Conservation (phyloP, 352 stramenopile genomes). For the Phytophthora litchii region DNA sequence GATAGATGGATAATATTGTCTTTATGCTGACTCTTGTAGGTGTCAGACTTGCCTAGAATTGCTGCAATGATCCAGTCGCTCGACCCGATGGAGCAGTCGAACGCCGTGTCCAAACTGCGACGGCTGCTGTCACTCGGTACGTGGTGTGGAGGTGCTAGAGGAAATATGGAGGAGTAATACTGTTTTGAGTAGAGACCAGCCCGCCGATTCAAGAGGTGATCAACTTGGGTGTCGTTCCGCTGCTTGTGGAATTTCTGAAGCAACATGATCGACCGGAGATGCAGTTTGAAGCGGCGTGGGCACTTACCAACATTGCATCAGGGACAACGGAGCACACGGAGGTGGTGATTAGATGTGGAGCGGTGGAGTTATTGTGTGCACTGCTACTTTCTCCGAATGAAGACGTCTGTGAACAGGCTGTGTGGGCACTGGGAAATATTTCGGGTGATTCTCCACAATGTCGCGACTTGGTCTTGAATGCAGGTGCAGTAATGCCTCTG, state of each 20-base stretch:
- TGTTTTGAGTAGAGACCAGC: conserved; percentile 89
- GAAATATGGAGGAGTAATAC: background rate
- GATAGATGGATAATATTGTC: background rate
- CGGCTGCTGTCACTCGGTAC: conserved; percentile 96
- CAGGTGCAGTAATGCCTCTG: conserved; percentile 94
- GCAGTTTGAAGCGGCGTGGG: conserved; percentile 99
- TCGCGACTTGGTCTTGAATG: conserved; percentile 95
- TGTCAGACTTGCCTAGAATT: conserved; percentile 95
- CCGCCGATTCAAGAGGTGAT: conserved; percentile 99
- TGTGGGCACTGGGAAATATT: conserved; percentile 99
- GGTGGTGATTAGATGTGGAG: conserved; percentile 97
- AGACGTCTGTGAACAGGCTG: conserved; percentile 96
- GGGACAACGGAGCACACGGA: conserved; percentile 98
- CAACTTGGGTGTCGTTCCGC: conserved; percentile 95
- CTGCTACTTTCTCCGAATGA: conserved; percentile 97
- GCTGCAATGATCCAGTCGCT: conserved; percentile 94
- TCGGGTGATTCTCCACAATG: conserved; percentile 97
- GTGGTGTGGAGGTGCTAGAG: conserved; percentile 1
- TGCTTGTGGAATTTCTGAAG: conserved; percentile 97
- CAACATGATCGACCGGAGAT: conserved; percentile 92
- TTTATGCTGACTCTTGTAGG: conserved; percentile 37
- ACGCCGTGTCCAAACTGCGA: conserved; percentile 96
- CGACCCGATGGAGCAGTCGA: conserved; percentile 92
- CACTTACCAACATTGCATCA: conserved; percentile 99
- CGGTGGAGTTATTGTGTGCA: conserved; percentile 97